phyloP scores from a whole-genome alignment of 2,329 filamentous ascomycete species.

The Aspergillus transmontanensis region DNA sequence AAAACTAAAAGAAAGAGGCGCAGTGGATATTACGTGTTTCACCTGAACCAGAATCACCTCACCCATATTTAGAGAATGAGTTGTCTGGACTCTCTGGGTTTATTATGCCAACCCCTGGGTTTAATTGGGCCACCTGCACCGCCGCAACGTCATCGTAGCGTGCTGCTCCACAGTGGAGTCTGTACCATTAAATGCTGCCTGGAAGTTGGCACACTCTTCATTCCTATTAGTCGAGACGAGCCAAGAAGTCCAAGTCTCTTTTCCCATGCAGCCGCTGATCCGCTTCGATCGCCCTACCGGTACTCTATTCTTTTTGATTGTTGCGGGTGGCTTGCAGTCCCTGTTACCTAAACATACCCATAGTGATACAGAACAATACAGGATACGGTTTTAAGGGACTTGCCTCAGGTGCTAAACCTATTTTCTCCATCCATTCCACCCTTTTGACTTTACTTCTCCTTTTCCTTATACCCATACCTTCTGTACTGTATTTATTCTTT shows the following conservation, averaged over 20 bases:
- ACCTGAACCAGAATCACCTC: background rate
- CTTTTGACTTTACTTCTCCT: background rate
- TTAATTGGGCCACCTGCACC: background rate
- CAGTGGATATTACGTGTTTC: background rate
- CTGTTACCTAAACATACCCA: background rate
- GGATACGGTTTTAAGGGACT: background rate
- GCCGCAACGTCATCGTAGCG: slow-evolving; percentile 3
- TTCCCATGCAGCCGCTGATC: background rate
- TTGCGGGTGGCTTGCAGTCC: background rate
- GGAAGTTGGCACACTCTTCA: too few relatives aligned
- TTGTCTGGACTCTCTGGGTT: background rate
- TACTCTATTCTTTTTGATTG: background rate
- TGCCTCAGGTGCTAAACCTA: background rate
- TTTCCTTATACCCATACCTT: background rate
- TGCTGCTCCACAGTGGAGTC: background rate
- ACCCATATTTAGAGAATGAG: background rate
- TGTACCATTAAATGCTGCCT: too few relatives aligned
- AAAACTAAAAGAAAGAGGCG: too few relatives aligned
- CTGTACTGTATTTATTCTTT: too few relatives aligned
- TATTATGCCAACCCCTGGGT: background rate
- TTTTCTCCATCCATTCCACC: background rate
- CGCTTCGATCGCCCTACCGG: background rate
- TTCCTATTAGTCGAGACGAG: background rate
- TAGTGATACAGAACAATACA: background rate
- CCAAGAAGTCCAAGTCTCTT: background rate